Evolutionary conservation across 2,329 filamentous ascomycete genomes (phyloP).

Genomic region (Paradendryphiella salina): DNA sequence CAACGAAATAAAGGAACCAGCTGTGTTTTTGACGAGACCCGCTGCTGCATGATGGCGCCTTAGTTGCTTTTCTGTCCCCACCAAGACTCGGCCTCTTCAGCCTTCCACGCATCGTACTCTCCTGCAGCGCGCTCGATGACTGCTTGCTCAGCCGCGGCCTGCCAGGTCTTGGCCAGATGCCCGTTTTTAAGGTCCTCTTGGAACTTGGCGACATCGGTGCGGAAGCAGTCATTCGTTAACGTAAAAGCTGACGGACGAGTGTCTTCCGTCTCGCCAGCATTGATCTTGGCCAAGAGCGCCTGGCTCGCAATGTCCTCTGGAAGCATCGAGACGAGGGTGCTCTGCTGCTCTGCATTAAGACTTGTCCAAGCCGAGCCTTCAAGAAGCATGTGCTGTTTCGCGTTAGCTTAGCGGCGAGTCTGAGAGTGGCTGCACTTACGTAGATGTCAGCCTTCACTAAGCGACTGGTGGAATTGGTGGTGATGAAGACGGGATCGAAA

Average conservation of each 20-base stretch:
- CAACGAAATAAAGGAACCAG: neutral
- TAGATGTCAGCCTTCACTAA: constrained; percentile 41
- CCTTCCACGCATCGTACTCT: constrained; percentile 61
- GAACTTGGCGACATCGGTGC: constrained; percentile 58
- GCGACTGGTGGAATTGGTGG: constrained; percentile 37
- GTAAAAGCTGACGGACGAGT: constrained; percentile 32
- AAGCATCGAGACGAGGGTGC: constrained; percentile 29
- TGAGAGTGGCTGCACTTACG: constrained; percentile 9
- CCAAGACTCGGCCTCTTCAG: constrained; percentile 58
- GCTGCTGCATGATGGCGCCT: constrained; percentile 4
- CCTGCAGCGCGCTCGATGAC: constrained; percentile 57
- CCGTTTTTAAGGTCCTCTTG: constrained; percentile 60
- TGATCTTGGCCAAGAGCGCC: constrained; percentile 20
- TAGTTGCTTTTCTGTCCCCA: constrained; percentile 60
- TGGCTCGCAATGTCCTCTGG: constrained; percentile 22
- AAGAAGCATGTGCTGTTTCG: constrained; percentile 37
- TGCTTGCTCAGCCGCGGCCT: constrained; percentile 58
- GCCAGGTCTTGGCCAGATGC: constrained; percentile 61
- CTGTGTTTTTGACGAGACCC: neutral
- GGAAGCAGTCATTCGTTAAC: constrained; percentile 52
- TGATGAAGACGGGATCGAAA: constrained; percentile 39
- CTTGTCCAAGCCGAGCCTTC: constrained; percentile 36
- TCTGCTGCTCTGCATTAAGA: constrained; percentile 30
- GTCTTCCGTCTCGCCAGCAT: constrained; percentile 17
- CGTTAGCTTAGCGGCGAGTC: constrained; percentile 2